These are phyloP conservation scores for Penicillium polonicum DNA, from an alignment of 2,329 filamentous ascomycete species.

Conservation along the genomic window DNA sequence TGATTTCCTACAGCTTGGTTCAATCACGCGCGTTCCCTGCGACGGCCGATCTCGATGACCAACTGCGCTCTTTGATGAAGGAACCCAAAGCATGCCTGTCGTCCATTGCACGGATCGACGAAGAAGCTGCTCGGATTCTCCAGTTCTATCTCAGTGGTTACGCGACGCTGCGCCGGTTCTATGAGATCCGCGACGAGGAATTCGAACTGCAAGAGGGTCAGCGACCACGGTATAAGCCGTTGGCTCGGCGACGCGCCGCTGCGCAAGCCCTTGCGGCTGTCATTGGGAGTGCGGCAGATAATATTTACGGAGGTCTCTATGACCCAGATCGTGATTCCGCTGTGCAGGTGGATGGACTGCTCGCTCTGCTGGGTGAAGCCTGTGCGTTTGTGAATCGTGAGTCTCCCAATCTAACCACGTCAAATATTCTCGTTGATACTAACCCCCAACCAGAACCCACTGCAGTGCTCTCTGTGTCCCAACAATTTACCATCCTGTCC, in stretches of 20 bases:
- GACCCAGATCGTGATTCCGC: slow-evolving; percentile 78
- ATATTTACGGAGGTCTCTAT: slow-evolving; percentile 86
- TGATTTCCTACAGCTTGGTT: slow-evolving; percentile 83
- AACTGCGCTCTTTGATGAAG: slow-evolving; percentile 67
- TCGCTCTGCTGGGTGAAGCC: slow-evolving; percentile 80
- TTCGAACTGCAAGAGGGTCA: slow-evolving; percentile 38
- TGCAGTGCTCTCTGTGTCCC: slow-evolving; percentile 63
- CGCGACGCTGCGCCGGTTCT: slow-evolving; percentile 85
- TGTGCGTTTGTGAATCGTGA: slow-evolving; percentile 69
- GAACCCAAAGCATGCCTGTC: slow-evolving; percentile 71
- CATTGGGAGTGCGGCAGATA: slow-evolving; percentile 81
- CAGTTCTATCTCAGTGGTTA: slow-evolving; percentile 88
- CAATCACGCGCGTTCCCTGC: slow-evolving; percentile 80
- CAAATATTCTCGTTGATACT: slow-evolving; percentile 9
- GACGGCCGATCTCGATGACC: slow-evolving; percentile 67
- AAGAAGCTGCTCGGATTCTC: slow-evolving; percentile 78
- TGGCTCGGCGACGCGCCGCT: slow-evolving; percentile 66
- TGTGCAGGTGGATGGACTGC: slow-evolving; percentile 81
- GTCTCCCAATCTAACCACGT: slow-evolving; percentile 16
- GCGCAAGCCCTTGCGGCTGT: slow-evolving; percentile 76
- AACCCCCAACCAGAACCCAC: slow-evolving; percentile 46
- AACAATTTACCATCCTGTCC: slow-evolving; percentile 73
- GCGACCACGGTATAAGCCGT: slow-evolving; percentile 50
- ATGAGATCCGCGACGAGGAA: slow-evolving; percentile 78
- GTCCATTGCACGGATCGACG: slow-evolving; percentile 69